phyloP scores from a whole-genome alignment of 805 yeast species.

The Allodekkera sacchari region DNA sequence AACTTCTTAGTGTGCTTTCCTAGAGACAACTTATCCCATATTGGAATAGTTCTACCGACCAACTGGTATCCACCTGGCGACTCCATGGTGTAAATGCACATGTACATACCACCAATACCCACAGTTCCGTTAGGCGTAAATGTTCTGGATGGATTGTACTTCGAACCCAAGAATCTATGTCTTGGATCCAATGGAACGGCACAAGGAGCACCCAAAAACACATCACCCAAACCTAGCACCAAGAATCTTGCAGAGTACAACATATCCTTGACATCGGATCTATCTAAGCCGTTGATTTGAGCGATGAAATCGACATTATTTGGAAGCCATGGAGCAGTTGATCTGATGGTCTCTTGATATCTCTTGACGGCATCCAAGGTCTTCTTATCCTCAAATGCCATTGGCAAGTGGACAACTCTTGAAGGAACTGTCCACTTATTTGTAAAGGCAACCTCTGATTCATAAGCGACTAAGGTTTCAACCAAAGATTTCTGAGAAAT shows the following conservation, averaged over 20 bases:
- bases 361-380: constrained; percentile 86
- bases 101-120: constrained; percentile 97
- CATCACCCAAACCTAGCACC: constrained; percentile 95
- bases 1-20: constrained; percentile 49
- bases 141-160: constrained; percentile 94
- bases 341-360: constrained; percentile 87
- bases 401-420: constrained; percentile 75
- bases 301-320: constrained; percentile 95
- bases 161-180: constrained; percentile 84
- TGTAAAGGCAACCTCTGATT: constrained; percentile 62
- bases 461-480: constrained; percentile 61
- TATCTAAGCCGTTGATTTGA: constrained; percentile 70
- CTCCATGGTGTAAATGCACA: constrained; percentile 97
- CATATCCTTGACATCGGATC: constrained; percentile 74
- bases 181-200: constrained; percentile 98
- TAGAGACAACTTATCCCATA: constrained; percentile 89
- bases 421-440: constrained; percentile 84
- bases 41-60: constrained; percentile 93
- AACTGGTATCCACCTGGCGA: constrained; percentile 98
- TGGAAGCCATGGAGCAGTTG: constrained; percentile 96
- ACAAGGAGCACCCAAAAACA: constrained; percentile 96
- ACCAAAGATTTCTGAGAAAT: constrained; percentile 58
- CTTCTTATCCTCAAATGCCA: constrained; percentile 92
- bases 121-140: constrained; percentile 95
- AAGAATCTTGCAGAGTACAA: constrained; percentile 83